Conservation (phyloP, 2,329 filamentous ascomycete species). For the Clarireedia homoeocarpa region DNA sequence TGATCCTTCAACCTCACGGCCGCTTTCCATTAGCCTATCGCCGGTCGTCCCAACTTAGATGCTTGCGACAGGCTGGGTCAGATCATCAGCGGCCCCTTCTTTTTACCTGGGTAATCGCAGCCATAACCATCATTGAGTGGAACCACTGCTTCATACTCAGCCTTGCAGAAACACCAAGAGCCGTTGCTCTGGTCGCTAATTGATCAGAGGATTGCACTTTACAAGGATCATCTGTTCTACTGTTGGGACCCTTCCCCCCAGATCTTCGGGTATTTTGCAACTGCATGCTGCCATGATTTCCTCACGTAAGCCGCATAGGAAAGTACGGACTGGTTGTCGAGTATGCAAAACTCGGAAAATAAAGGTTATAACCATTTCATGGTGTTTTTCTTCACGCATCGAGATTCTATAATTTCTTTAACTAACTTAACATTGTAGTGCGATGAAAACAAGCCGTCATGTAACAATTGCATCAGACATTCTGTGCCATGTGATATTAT, state of each 20-base stretch:
- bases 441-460: conserved; percentile 34
- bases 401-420: not conserved
- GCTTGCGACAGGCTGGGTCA: not conserved
- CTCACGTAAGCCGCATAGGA: conserved; percentile 17
- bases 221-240: too few species aligned
- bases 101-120: too few species aligned
- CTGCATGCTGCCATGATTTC: not conserved
- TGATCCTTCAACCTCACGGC: not conserved
- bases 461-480: conserved; percentile 35
- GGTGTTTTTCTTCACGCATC: not conserved
- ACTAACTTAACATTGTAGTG: conserved; percentile 27
- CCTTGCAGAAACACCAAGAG: too few species aligned
- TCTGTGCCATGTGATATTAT: conserved; percentile 32
- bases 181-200: too few species aligned
- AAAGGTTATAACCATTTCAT: conserved; percentile 27
- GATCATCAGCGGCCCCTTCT: too few species aligned
- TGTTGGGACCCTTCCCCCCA: not conserved
- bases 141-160: too few species aligned
- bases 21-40: too few species aligned
- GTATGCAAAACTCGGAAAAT: conserved; percentile 36
- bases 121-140: too few species aligned
- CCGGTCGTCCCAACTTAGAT: too few species aligned
- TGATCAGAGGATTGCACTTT: too few species aligned
- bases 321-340: conserved; percentile 34
- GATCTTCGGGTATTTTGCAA: too few species aligned